Conservation (phyloP, 164 flowering plant species). For the Dillenia suffruticosa region DNA sequence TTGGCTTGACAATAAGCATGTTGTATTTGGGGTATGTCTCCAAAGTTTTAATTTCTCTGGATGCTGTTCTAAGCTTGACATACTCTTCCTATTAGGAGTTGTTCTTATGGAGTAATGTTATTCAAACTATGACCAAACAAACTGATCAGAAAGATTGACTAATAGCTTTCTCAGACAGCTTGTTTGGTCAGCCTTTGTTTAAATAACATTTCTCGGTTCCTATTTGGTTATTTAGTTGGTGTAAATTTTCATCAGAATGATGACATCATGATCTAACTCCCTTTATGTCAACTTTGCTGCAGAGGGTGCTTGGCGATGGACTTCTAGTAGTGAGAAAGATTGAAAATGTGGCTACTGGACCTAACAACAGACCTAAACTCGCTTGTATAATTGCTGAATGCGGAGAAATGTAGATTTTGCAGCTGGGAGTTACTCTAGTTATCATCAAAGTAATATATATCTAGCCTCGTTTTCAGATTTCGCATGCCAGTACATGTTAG, state of each 20-base stretch:
- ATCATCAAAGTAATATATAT: no score
- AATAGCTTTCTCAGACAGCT: no score
- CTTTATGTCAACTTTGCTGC: constrained; percentile 9
- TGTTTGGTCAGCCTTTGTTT: no score
- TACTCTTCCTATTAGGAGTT: neutral
- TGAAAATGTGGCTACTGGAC: constrained; percentile 93
- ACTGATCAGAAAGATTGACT: no score
- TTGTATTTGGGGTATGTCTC: constrained; percentile 90
- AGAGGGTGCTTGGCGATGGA: constrained; percentile 98
- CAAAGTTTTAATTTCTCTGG: neutral
- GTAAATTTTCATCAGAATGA: no score
- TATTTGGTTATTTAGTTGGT: no score
- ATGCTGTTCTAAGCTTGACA: neutral
- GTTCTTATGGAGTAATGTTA: neutral
- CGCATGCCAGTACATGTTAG: no score
- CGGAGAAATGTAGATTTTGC: constrained; percentile 78
- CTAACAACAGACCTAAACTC: constrained; percentile 89
- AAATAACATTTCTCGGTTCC: no score
- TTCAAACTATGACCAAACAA: no score
- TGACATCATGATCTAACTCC: neutral
- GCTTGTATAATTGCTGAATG: constrained; percentile 86
- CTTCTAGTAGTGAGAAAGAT: constrained; percentile 91
- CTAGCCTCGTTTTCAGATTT: no score
- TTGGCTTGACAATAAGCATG: constrained; percentile 99
- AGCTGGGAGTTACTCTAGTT: no score